These are phyloP conservation scores for Pseudonitzschia delicatissima DNA, from an alignment of 108 stramenopile genomes.

Conservation along the genomic window DNA sequence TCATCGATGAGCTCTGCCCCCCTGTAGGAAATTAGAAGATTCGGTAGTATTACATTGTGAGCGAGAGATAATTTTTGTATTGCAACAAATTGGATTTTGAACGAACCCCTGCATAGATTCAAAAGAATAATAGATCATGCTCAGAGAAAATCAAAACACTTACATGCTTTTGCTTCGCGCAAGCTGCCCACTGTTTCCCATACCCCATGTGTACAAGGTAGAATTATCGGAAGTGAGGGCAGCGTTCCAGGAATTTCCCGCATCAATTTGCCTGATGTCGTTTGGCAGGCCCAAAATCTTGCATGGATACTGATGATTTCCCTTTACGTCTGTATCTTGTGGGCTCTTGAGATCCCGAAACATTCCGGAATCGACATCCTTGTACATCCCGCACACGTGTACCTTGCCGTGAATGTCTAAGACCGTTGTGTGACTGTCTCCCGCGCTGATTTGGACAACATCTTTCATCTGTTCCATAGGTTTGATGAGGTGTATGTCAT, in stretches of 20 bases:
- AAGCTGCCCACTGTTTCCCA: slow-evolving; percentile 28
- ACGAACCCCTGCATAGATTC: no score
- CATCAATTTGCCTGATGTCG: slow-evolving; percentile 37
- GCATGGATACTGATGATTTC: slow-evolving; percentile 24
- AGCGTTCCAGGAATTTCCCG: slow-evolving; percentile 51
- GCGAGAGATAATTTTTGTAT: no score
- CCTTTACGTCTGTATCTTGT: slow-evolving; percentile 33
- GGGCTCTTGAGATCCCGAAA: slow-evolving; percentile 34
- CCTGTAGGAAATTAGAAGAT: neutral
- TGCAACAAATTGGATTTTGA: no score
- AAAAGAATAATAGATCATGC: no score
- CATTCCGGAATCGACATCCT: slow-evolving; percentile 57
- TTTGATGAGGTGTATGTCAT: neutral
- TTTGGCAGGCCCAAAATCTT: slow-evolving; percentile 23
- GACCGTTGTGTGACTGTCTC: slow-evolving; percentile 74
- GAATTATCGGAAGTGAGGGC: slow-evolving; percentile 55
- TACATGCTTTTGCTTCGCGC: slow-evolving; percentile 27
- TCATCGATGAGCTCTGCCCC: slow-evolving; percentile 4
- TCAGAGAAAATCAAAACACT: no score
- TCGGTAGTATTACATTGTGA: no score
- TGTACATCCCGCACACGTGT: slow-evolving; percentile 66
- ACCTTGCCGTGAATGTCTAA: slow-evolving; percentile 59
- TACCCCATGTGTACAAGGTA: slow-evolving; percentile 66
- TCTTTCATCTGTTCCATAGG: slow-evolving; percentile 27
- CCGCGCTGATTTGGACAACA: slow-evolving; percentile 68